These are phyloP conservation scores for Fusarium sp. DNA, from an alignment of 2,329 filamentous ascomycete species.

Conservation along the genomic window DNA sequence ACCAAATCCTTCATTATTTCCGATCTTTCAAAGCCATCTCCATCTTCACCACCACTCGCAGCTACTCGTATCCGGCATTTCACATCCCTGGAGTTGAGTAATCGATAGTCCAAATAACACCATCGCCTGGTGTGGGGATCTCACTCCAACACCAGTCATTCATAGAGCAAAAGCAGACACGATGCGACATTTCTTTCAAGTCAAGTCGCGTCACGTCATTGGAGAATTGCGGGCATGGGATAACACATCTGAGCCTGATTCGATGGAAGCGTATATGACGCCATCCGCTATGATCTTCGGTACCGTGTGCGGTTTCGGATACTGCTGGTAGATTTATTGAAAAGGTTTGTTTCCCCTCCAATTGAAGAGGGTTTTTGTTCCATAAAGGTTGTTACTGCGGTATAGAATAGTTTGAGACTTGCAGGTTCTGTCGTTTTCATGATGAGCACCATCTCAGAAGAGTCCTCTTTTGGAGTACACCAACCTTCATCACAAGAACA, in stretches of 20 bases:
- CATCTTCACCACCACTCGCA: too few relatives aligned
- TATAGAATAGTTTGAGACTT: neutral
- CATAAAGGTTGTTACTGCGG: too few relatives aligned
- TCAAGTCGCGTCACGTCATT: constrained; percentile 39
- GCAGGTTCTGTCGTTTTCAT: neutral
- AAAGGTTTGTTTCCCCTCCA: constrained; percentile 11
- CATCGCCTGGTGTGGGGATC: constrained; percentile 43
- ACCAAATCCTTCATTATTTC: neutral
- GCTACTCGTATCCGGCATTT: neutral
- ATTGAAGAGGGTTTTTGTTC: neutral
- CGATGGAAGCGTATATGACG: constrained; percentile 39
- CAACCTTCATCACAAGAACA: constrained; percentile 19
- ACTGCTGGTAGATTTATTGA: constrained; percentile 7
- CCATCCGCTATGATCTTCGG: constrained; percentile 33
- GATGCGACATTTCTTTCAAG: constrained; percentile 9
- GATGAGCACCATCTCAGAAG: constrained; percentile 40
- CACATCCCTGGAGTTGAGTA: constrained; percentile 38
- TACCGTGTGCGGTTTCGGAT: constrained; percentile 14
- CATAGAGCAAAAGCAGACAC: constrained; percentile 2
- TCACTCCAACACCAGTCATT: constrained; percentile 40
- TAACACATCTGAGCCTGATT: constrained; percentile 38
- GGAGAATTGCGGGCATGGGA: constrained; percentile 37
- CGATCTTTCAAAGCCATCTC: too few relatives aligned
- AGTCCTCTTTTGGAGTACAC: constrained; percentile 19
- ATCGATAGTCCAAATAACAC: constrained; percentile 49